Conservation (phyloP, 352 stramenopile species). For the Phytophthora multivora region DNA sequence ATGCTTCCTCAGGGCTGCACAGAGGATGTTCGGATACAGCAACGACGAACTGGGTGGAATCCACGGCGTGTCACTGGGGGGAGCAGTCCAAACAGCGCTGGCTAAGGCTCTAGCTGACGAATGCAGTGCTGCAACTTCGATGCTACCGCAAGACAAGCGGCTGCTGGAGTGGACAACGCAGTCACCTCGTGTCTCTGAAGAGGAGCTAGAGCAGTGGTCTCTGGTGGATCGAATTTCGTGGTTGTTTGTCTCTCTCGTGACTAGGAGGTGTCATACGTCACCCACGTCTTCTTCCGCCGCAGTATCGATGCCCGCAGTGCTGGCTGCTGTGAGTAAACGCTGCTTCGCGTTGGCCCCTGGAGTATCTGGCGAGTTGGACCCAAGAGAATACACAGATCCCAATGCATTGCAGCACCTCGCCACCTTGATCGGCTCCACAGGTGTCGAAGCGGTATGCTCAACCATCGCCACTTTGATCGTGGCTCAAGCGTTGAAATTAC, state of each 20-base stretch:
- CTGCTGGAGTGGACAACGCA: conserved; percentile 21
- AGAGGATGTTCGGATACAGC: conserved; percentile 20
- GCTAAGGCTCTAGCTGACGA: conserved; percentile 14
- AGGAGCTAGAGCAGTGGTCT: conserved; percentile 25
- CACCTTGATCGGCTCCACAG: conserved; percentile 12
- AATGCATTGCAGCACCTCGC: conserved; percentile 15
- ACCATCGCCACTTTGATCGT: conserved; percentile 30
- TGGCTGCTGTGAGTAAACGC: conserved; percentile 22
- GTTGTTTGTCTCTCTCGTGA: conserved; percentile 28
- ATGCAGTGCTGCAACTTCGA: conserved; percentile 3
- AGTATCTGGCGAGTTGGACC: conserved; percentile 11
- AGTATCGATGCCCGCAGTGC: conserved; percentile 2
- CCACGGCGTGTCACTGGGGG: conserved; percentile 7
- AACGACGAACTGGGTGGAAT: background rate
- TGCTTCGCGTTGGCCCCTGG: conserved; percentile 21
- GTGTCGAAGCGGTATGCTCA: conserved; percentile 19
- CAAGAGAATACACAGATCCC: conserved; percentile 24
- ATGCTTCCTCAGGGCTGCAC: conserved; percentile 19
- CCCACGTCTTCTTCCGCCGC: background rate
- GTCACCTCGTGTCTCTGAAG: conserved; percentile 2
- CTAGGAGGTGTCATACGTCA: conserved; percentile 13
- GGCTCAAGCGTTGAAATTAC: conserved; percentile 25
- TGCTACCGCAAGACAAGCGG: conserved; percentile 28
- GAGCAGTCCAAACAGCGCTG: conserved; percentile 14
- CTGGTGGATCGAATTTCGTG: conserved; percentile 32